Percentiles rank a stretch among this genome's conserved stretches.
Conservation (phyloP, 129 eudicot species). For the Chrysanthemum seticuspe region DNA sequence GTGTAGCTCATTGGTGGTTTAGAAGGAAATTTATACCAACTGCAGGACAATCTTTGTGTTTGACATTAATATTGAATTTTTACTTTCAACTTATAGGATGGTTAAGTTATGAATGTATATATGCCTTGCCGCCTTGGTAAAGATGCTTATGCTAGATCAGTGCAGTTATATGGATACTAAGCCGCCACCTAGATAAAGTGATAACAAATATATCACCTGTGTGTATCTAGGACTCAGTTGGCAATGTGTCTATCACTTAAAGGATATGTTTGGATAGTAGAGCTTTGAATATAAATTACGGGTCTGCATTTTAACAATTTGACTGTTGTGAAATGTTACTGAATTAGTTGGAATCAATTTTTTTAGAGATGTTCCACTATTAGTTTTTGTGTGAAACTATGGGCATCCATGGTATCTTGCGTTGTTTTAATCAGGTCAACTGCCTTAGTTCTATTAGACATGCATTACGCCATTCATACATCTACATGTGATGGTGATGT, state of each 20-base stretch:
- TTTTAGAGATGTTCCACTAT: background rate
- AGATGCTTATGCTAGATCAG: background rate
- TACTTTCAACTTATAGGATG: background rate
- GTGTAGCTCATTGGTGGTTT: background rate
- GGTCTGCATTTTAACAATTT: background rate
- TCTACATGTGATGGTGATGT: background rate
- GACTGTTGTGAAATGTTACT: background rate
- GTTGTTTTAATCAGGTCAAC: background rate
- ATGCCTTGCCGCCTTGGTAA: background rate
- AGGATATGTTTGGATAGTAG: background rate
- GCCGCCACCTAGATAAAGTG: background rate
- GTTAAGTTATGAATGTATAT: background rate
- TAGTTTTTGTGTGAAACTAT: background rate
- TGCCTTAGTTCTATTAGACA: background rate
- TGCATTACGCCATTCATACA: background rate
- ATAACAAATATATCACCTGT: background rate
- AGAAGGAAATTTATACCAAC: constrained; percentile 1
- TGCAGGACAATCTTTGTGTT: constrained; percentile 6
- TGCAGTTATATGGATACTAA: background rate
- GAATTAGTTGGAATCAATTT: background rate
- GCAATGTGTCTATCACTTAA: background rate
- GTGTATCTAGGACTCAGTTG: too few species aligned
- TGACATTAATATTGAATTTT: background rate
- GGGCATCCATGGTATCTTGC: background rate
- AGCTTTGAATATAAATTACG: background rate